Conservation (phyloP, 2,329 filamentous ascomycete species). For the Huntiella omanensis region DNA sequence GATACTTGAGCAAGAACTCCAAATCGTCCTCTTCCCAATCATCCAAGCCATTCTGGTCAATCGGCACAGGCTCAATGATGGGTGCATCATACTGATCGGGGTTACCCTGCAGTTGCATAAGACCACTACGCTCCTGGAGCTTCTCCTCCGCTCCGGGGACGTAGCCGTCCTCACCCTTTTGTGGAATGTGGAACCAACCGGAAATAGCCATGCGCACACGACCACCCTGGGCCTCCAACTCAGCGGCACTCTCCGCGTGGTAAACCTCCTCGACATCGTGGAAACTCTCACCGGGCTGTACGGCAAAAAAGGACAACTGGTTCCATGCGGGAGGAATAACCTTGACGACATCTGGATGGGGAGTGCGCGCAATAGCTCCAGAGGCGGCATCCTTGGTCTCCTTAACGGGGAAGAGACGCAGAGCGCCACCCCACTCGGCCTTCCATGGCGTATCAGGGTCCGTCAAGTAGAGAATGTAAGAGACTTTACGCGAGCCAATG, state of each 20-base stretch:
- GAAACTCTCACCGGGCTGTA: slow-evolving; percentile 96
- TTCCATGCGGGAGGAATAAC: slow-evolving; percentile 91
- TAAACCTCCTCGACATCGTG: slow-evolving; percentile 99
- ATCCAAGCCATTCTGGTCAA: slow-evolving; percentile 26
- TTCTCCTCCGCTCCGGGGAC: slow-evolving; percentile 75
- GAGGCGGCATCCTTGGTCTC: slow-evolving; percentile 41
- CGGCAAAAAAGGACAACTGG: slow-evolving; percentile 93
- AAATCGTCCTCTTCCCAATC: slow-evolving; percentile 60
- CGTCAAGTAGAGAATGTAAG: slow-evolving; percentile 91
- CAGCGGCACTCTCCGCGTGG: slow-evolving; percentile 39
- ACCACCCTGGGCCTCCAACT: slow-evolving; percentile 49
- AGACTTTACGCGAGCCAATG: slow-evolving; percentile 87
- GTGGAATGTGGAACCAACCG: slow-evolving; percentile 97
- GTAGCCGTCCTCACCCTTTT: slow-evolving; percentile 82
- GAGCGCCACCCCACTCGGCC: slow-evolving; percentile 76
- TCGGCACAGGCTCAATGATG: slow-evolving; percentile 35
- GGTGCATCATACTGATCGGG: slow-evolving; percentile 79
- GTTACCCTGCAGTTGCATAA: slow-evolving; percentile 84
- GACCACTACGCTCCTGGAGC: slow-evolving; percentile 71
- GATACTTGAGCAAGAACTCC: slow-evolving; percentile 77
- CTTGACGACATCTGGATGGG: slow-evolving; percentile 58
- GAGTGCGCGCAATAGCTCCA: slow-evolving; percentile 60
- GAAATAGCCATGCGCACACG: slow-evolving; percentile 93
- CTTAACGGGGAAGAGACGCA: slow-evolving; percentile 65
- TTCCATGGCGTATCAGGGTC: slow-evolving; percentile 86